Evolutionary conservation across 805 yeast species (phyloP), one percentile per base, ranked within the genome.

Genomic region (Cyberlindnera suaveolens): DNA sequence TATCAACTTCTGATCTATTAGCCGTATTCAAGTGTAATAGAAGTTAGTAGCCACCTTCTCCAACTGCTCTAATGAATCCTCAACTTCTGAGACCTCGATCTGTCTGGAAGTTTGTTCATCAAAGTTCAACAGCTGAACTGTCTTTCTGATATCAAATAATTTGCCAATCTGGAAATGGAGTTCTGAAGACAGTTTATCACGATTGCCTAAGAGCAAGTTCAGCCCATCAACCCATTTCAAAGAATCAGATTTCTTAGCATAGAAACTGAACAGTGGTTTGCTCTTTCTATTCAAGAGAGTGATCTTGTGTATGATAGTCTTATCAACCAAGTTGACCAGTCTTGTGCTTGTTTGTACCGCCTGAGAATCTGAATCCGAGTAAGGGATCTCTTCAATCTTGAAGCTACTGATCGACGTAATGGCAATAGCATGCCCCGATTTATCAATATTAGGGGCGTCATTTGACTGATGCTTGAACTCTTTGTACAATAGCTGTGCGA

Each of bases 191-290:
- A 73, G 48, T 31, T 55, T 63, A 18, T 52, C 57, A 41, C 43
- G 46, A 40, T 54, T 68, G 41, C 69, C 66, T 17, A 71, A 64
- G 31, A 78, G 56, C 57, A 78, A 64, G 53, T 77, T 78, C 42
- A 86, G 60, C 0, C 95, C 96, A 62, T 87, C 95, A 31, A 82
- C 65, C 95, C 95, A 87, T 7, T 80, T 75, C 42, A 75, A 77
- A 35, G 82, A 78, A 39, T 77, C 72, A 38, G 82, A 86, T 49
- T 75, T 74, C 1, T 86, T 81, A 45, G 84, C 90, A 57, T 73
- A 85, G 53, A 85, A 82, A n/a, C 70, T 60, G 43, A 85, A 68
- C 10, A 79, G 50, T 16, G 64, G 56, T 34, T 71, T 69, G 31
- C 63, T 63, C 31, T 62, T 56, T 52, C 70, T 56, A 51, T 70